A percentile compares a stretch with the other conserved stretches of the same genome.
These are phyloP conservation scores for Scenedesmus sp. DNA, from an alignment of 163 green algal species.

Conservation along the genomic window DNA sequence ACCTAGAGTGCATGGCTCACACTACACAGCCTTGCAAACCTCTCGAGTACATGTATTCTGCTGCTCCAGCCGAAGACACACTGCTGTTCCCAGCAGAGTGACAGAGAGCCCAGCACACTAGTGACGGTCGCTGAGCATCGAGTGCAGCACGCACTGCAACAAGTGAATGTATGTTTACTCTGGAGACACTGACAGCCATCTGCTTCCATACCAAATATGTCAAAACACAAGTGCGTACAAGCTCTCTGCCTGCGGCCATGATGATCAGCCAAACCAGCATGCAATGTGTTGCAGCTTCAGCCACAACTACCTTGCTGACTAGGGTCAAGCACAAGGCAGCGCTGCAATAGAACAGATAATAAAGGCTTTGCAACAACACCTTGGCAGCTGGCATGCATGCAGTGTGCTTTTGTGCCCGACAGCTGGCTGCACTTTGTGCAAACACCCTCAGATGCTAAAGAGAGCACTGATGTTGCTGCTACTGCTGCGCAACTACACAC, in stretches of 20 bases:
- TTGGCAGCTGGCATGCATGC: background rate
- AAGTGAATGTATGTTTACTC: background rate
- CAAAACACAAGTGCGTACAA: background rate
- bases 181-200: background rate
- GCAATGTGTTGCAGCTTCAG: background rate
- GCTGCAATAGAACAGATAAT: background rate
- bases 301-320: background rate
- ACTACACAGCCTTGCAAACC: too few species aligned
- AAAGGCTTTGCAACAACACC: background rate
- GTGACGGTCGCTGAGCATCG: too few species aligned
- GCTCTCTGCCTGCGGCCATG: background rate
- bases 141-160: background rate
- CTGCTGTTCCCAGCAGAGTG: too few species aligned
- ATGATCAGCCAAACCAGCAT: background rate
- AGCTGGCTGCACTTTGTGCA: background rate
- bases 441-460: background rate
- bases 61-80: too few species aligned
- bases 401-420: background rate
- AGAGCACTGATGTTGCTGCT: conserved; percentile 7
- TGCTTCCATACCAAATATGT: background rate
- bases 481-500: background rate
- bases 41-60: too few species aligned
- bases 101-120: too few species aligned
- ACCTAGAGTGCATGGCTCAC: too few species aligned
- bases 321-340: background rate